Conservation (phyloP, 2,329 filamentous ascomycete species). For the Pseudogymnoascus sp. region DNA sequence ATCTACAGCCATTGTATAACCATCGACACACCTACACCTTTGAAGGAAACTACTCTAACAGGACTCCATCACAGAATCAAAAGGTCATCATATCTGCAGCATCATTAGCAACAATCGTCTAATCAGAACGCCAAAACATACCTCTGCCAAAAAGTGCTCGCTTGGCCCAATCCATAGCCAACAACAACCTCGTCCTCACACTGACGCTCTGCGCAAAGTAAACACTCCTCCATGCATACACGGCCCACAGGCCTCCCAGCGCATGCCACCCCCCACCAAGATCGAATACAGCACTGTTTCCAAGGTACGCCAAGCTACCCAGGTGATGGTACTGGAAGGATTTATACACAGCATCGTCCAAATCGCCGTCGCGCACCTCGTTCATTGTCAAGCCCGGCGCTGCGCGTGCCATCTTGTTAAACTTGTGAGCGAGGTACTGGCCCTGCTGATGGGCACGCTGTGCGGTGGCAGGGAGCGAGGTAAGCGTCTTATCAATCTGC, state of each 20-base stretch:
- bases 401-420: constrained; percentile 80
- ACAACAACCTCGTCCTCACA: constrained; percentile 73
- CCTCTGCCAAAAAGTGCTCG: constrained; percentile 90
- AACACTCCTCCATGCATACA: constrained; percentile 91
- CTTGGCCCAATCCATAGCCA: constrained; percentile 99
- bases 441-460: constrained; percentile 96
- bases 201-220: constrained; percentile 98
- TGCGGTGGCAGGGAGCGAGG: constrained; percentile 86
- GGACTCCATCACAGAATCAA: not conserved
- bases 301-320: constrained; percentile 87
- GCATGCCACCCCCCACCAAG: constrained; percentile 69
- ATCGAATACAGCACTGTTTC: constrained; percentile 94
- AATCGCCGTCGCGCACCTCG: constrained; percentile 76
- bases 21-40: not conserved
- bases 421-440: constrained; percentile 82
- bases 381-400: constrained; percentile 70
- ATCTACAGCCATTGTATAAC: not conserved
- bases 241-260: constrained; percentile 78
- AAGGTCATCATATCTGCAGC: not conserved
- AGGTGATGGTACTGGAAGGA: constrained; percentile 92
- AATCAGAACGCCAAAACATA: constrained; percentile 31
- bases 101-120: not conserved
- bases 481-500: constrained; percentile 92
- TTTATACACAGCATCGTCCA: constrained; percentile 88
- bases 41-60: not conserved